Conservation (phyloP, 768 basidiomycete genomes). For the Tulasnella sp. region DNA sequence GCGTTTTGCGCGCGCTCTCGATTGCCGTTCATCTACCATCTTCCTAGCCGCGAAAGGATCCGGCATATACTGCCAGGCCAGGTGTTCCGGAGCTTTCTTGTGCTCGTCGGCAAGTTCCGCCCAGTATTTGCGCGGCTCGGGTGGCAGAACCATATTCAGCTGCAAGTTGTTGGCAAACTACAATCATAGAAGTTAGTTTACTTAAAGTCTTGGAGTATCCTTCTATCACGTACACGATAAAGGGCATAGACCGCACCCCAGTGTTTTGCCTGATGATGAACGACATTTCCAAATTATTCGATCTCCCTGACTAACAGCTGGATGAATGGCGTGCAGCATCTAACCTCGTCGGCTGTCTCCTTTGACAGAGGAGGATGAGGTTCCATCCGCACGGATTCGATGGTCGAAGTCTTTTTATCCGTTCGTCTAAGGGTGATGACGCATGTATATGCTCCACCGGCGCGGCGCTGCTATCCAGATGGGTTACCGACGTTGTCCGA, state of each 20-base stretch:
- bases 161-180: slow-evolving; percentile 78
- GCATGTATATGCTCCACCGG: slow-evolving; percentile 53
- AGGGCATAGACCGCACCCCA: slow-evolving; percentile 89
- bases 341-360: slow-evolving; percentile 64
- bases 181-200: background rate
- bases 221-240: slow-evolving; percentile 65
- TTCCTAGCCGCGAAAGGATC: slow-evolving; percentile 82
- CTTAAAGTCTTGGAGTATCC: too few relatives aligned
- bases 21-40: slow-evolving; percentile 68
- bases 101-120: slow-evolving; percentile 71
- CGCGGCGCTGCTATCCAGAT: slow-evolving; percentile 33
- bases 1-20: slow-evolving; percentile 53
- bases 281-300: slow-evolving; percentile 6
- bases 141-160: slow-evolving; percentile 75
- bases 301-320: background rate
- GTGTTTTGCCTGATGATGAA: slow-evolving; percentile 62
- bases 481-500: background rate
- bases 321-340: background rate
- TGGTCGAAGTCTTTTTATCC: slow-evolving; percentile 71
- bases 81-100: slow-evolving; percentile 65
- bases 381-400: slow-evolving; percentile 69
- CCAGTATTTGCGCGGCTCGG: slow-evolving; percentile 89
- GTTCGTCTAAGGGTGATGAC: slow-evolving; percentile 65
- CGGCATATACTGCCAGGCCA: slow-evolving; percentile 83
- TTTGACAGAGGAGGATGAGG: slow-evolving; percentile 72